Percentiles rank a stretch among this genome's conserved stretches.
Conservation (phyloP, 2,329 filamentous ascomycete species). For the Phoma sp. region DNA sequence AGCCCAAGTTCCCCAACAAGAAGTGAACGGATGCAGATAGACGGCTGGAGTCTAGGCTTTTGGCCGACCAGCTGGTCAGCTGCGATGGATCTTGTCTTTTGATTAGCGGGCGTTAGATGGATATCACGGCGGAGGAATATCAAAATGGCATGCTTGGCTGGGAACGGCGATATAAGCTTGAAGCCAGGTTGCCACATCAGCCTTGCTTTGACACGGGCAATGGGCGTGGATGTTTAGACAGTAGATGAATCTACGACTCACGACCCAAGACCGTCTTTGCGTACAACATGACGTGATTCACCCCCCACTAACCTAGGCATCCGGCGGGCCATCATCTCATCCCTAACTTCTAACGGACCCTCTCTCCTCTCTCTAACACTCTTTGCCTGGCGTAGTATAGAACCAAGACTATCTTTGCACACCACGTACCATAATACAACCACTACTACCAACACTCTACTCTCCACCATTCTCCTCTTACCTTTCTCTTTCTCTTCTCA, state of each 20-base stretch:
- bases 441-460: too few species aligned
- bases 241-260: conserved; percentile 17
- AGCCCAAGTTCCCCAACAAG: conserved; percentile 75
- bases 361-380: too few species aligned
- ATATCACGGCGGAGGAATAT: conserved; percentile 25
- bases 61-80: neutral
- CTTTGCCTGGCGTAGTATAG: too few species aligned
- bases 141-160: conserved; percentile 12
- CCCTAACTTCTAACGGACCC: conserved; percentile 13
- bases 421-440: too few species aligned
- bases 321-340: conserved; percentile 33
- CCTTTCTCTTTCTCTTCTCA: too few species aligned
- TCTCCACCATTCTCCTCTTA: too few species aligned
- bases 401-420: too few species aligned
- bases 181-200: conserved; percentile 17
- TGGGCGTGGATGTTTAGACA: conserved; percentile 7
- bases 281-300: neutral
- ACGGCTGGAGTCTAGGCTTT: conserved; percentile 2
- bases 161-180: neutral
- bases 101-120: conserved; percentile 41
- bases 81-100: conserved; percentile 21
- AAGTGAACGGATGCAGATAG: conserved; percentile 49
- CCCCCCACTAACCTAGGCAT: neutral
- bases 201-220: conserved; percentile 7
- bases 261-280: neutral